phyloP scores from a whole-genome alignment of 176 grass and related monocot genomes.

The Oryza glumipatula region DNA sequence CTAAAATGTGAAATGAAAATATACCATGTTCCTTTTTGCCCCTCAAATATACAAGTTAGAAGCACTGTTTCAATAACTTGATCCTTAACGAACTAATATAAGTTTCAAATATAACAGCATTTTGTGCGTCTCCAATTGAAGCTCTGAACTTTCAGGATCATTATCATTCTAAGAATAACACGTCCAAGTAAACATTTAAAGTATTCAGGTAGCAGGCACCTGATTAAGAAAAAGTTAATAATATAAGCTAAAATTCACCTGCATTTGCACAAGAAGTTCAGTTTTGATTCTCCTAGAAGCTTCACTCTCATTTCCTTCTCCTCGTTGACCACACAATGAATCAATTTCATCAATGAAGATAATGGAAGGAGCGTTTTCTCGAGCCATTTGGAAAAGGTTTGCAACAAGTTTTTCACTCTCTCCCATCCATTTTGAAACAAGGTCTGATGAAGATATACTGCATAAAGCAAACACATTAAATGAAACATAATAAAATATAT shows the following conservation, averaged over 20 bases:
- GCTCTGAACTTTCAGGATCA: background rate
- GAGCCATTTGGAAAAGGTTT: constrained; percentile 97
- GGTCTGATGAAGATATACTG: constrained; percentile 99
- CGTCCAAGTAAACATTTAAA: background rate
- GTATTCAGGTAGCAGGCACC: background rate
- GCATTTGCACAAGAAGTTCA: constrained; percentile 99
- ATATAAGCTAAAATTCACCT: constrained; percentile 51
- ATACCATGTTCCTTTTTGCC: background rate
- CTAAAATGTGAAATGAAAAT: background rate
- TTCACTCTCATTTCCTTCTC: constrained; percentile 99
- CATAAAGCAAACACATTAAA: constrained; percentile 37
- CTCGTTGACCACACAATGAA: constrained; percentile 91
- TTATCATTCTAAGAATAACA: constrained; percentile 13
- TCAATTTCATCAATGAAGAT: constrained; percentile 99
- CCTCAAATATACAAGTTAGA: background rate
- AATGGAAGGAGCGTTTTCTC: constrained; percentile 94
- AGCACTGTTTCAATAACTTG: background rate
- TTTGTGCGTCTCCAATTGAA: background rate
- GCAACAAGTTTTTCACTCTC: constrained; percentile 97
- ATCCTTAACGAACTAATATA: background rate
- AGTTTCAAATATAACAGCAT: background rate
- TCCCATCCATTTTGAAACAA: constrained; percentile 99
- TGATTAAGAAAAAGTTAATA: constrained; percentile 12
- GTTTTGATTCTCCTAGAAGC: constrained; percentile 98
- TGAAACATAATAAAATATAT: constrained; percentile 24